Percentiles rank a stretch among this genome's conserved stretches.
Evolutionary conservation across 192 early-diverging fungal genomes (phyloP).

Genomic region (Gigaspora rosea): DNA sequence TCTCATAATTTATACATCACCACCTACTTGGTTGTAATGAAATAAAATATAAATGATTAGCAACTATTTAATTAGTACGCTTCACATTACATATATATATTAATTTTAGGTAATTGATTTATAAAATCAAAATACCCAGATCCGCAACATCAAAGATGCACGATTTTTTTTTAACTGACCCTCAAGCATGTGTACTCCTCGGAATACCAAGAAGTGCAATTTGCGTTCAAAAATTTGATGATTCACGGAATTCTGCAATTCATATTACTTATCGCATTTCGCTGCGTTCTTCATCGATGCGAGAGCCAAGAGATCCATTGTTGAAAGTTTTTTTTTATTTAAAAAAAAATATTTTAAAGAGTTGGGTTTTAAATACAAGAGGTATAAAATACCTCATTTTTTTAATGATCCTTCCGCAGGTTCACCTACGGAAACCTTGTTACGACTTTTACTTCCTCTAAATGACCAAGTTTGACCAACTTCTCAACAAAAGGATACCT

Average conservation of each 20-base stretch:
- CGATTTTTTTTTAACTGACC: conserved; percentile 34
- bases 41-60: too few species aligned
- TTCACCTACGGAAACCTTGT: conserved; percentile 81
- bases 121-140: not conserved
- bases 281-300: conserved; percentile 41
- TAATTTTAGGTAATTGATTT: not conserved
- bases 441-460: conserved; percentile 89
- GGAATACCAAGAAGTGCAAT: conserved; percentile 50
- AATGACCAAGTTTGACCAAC: conserved; percentile 56
- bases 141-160: not conserved
- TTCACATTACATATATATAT: not conserved
- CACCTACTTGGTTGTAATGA: too few species aligned
- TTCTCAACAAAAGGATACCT: conserved; percentile 53
- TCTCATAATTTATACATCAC: conserved; percentile 12
- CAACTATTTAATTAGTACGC: too few species aligned
- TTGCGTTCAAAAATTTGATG: conserved; percentile 74
- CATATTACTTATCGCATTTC: conserved; percentile 32
- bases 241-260: conserved; percentile 67
- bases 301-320: conserved; percentile 30
- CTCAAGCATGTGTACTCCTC: conserved; percentile 61
- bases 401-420: conserved; percentile 54
- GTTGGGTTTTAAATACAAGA: too few species aligned
- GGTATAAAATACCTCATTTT: too few species aligned
- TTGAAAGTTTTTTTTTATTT: conserved; percentile 6
- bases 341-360: conserved; percentile 42